phyloP scores from a whole-genome alignment of 2,329 filamentous ascomycete genomes.

The Dactylellina leptospora region DNA sequence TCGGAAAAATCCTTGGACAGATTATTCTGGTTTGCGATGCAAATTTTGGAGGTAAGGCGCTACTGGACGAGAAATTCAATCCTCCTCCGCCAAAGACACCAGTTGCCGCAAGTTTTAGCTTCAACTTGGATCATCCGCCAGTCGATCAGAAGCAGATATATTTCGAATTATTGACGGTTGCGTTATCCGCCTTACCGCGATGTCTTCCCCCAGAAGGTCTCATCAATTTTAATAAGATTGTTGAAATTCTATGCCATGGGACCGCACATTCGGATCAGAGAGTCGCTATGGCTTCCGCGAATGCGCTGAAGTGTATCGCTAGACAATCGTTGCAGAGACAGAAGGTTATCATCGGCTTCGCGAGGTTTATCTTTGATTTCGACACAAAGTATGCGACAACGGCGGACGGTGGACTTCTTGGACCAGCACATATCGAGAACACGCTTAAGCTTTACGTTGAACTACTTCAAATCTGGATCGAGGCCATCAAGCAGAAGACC shows the following conservation, averaged over 20 bases:
- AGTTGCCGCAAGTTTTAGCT: slow-evolving; percentile 92
- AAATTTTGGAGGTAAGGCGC: slow-evolving; percentile 94
- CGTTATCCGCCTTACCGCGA: slow-evolving; percentile 92
- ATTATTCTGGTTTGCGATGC: slow-evolving; percentile 97
- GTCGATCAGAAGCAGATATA: slow-evolving; percentile 91
- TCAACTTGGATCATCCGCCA: slow-evolving; percentile 81
- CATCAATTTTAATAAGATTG: slow-evolving; percentile 89
- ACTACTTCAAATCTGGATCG: slow-evolving; percentile 94
- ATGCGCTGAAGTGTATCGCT: slow-evolving; percentile 93
- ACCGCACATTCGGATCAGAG: slow-evolving; percentile 94
- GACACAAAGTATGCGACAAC: slow-evolving; percentile 97
- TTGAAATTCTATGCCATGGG: slow-evolving; percentile 93
- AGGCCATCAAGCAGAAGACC: slow-evolving; percentile 88
- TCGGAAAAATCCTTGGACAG: slow-evolving; percentile 93
- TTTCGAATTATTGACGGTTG: slow-evolving; percentile 93
- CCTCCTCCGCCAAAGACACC: slow-evolving; percentile 90
- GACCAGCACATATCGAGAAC: slow-evolving; percentile 90
- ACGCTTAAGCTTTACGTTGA: slow-evolving; percentile 93
- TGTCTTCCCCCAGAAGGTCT: slow-evolving; percentile 78
- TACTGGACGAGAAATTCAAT: slow-evolving; percentile 92
- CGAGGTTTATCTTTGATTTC: slow-evolving; percentile 97
- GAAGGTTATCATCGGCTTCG: slow-evolving; percentile 94
- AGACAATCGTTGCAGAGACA: slow-evolving; percentile 85
- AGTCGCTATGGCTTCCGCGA: slow-evolving; percentile 89
- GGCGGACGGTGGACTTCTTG: slow-evolving; percentile 96